Percentiles rank a stretch among this genome's conserved stretches.
Evolutionary conservation across 2,329 filamentous ascomycete genomes (phyloP).

Genomic region (Colletotrichum eleusines): DNA sequence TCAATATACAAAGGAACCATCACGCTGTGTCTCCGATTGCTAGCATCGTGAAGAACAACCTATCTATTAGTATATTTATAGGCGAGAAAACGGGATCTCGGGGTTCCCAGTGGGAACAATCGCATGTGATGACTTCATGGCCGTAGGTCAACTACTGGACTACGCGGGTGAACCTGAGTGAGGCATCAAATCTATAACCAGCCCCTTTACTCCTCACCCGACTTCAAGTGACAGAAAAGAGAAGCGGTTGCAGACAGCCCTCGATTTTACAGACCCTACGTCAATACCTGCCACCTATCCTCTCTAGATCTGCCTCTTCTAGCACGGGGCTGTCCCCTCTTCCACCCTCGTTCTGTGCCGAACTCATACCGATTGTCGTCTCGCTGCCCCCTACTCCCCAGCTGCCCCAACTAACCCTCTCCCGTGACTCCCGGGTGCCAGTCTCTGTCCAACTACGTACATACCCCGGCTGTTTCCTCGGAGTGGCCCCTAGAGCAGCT

Average conservation of each 20-base stretch:
- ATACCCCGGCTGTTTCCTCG: slow-evolving; percentile 47
- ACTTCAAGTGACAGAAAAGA: too few relatives aligned
- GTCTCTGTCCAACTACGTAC: slow-evolving; percentile 49
- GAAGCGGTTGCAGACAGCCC: too few relatives aligned
- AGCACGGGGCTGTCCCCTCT: slow-evolving; percentile 44
- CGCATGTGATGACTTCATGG: slow-evolving; percentile 5
- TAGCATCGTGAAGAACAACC: too few relatives aligned
- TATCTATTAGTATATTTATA: too few relatives aligned
- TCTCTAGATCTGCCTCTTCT: slow-evolving; percentile 47
- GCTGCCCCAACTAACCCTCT: slow-evolving; percentile 53
- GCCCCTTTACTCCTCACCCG: too few relatives aligned
- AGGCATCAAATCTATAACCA: not conserved
- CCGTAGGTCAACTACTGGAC: not conserved
- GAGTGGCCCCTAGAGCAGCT: slow-evolving; percentile 38
- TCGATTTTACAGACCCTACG: not conserved
- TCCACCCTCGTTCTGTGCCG: slow-evolving; percentile 33
- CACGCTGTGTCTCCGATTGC: too few relatives aligned
- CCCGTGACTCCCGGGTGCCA: slow-evolving; percentile 47
- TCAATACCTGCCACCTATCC: slow-evolving; percentile 47
- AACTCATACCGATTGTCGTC: slow-evolving; percentile 6
- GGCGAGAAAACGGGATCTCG: slow-evolving; percentile 38
- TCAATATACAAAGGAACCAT: too few relatives aligned
- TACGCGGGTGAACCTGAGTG: not conserved
- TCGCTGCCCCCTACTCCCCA: slow-evolving; percentile 44
- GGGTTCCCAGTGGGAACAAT: slow-evolving; percentile 31